Conservation (phyloP, 805 yeast genomes). For the Pichia insulana region DNA sequence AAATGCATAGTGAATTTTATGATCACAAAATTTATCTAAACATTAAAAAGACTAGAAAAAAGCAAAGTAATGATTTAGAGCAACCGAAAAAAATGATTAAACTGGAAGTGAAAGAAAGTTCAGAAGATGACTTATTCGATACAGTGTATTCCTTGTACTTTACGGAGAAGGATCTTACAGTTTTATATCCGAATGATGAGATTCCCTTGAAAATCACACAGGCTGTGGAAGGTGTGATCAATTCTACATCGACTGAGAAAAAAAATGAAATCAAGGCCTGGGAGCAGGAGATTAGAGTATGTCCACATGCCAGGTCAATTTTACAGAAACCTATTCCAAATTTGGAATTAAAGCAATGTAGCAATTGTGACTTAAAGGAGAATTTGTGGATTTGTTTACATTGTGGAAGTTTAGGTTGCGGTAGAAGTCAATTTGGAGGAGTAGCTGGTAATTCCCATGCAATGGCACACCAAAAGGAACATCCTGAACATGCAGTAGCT, state of each 20-base stretch:
- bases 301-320: constrained; percentile 64
- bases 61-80: constrained; percentile 26
- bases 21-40: constrained; percentile 55
- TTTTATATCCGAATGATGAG: constrained; percentile 24
- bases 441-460: constrained; percentile 94
- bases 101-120: constrained; percentile 55
- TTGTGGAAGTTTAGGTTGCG: constrained; percentile 93
- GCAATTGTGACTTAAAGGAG: constrained; percentile 52
- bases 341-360: constrained; percentile 38
- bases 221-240: constrained; percentile 37
- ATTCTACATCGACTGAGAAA: constrained; percentile 49
- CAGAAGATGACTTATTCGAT: constrained; percentile 57
- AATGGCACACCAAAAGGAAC: constrained; percentile 50
- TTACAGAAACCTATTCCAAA: constrained; percentile 28
- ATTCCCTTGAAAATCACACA: constrained; percentile 24
- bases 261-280: constrained; percentile 76
- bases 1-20: constrained; percentile 42
- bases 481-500: constrained; percentile 65
- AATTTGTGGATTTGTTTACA: constrained; percentile 89
- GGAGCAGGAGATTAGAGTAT: constrained; percentile 80
- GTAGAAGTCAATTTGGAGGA: constrained; percentile 89
- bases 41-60: constrained; percentile 43
- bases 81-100: constrained; percentile 45
- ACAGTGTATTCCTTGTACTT: constrained; percentile 34
- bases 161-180: constrained; percentile 22